Evolutionary conservation across 208 protist genomes (phyloP), one percentile per base, ranked within the genome.

Genomic region (Blastocrithidia nonstop): DNA sequence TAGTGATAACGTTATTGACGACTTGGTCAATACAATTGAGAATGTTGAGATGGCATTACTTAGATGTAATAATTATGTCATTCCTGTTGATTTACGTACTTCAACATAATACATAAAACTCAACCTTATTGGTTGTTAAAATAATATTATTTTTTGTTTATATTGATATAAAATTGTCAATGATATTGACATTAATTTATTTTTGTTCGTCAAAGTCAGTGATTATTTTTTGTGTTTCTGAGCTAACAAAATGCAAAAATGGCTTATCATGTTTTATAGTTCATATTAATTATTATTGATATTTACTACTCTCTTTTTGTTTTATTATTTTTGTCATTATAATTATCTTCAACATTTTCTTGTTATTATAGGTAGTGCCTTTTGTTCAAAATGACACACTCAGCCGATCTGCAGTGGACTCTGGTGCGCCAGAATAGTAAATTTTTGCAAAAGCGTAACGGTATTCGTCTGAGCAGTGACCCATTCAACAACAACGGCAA

Each of bases 401-500:
- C 79, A 56, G 64, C 71, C 42, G 79, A 88, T 57, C 79, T 88
- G 45, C 79, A 84, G 74, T 88, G 79, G 79, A 25, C 71, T 40
- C 44, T 88, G 47, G 78, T 84, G 24, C 73, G 73, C 57, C 66
- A 73, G 59, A 83, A 81, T 74, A 88, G 70, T 68, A 69, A 71
- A 55, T 88, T 76, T 57, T 67, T 87, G 62, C 72, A 83, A 71
- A 79, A 81, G 78, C 78, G 78, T 61, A 58, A 63, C 41, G 70
- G 70, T 45, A 64, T 81, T 40, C 77, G 77, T 40, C 56, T 88
- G 61, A 81, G 71, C 72, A 81, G 50, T 64, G 77, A 88, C 60
- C 72, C 77, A 26, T 83, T 88, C 63, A 88, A 88, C 72, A 88
- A 74, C 72, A 83, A 80, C 62, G 77, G 69, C 69, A 88, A 71